Evolutionary conservation across 176 grass and related monocot species (phyloP), one percentile per base, ranked within the genome.

Genomic region (Triticum monococcum): DNA sequence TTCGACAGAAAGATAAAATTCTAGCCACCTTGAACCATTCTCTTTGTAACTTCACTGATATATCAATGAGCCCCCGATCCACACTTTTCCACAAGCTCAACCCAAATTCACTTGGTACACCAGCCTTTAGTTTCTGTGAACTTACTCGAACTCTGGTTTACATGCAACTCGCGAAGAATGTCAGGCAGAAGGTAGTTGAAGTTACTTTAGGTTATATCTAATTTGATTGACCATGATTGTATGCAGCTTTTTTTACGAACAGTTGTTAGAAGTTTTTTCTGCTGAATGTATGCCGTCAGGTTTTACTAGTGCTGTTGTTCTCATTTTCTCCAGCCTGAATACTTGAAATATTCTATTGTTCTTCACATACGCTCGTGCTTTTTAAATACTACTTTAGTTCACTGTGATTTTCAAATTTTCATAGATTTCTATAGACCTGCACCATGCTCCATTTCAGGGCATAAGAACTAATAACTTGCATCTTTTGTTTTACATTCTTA

Each of bases 291-390:
- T 57, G 54, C 18, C 8, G 45, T 68, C 43, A 68, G 74, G 9
- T 86, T 85, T 28, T 78, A 52, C 63, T 64, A 35, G 41, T 85
- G 35, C 72, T 24, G 5, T 85, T 85, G 45, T 68, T 76, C 60
- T 66, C 13, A 26, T 77, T 36, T 36, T 75, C 60, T 77, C 62
- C 26, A 68, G 66, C 18, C 65, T 78, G 46, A 66, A 41, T 33
- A 69, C 75, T 68, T 28, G 13, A 69, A 57, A 48, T 36, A 80
- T 17, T 73, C 6, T 74, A 11, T 28, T 88, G n/a, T 48, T 61
- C 33, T 75, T 82, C 50, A 50, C 60, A 79, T 28, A 70, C 5
- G 5, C 64, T 72, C 26, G 30, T 52, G 28, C 56, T 24, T 83
- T 4, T 26, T 10, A 52, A 62, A 36, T 70, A 37, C 64, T 57